Conservation (phyloP, 129 eudicot genomes). For the Glebionis coronaria region DNA sequence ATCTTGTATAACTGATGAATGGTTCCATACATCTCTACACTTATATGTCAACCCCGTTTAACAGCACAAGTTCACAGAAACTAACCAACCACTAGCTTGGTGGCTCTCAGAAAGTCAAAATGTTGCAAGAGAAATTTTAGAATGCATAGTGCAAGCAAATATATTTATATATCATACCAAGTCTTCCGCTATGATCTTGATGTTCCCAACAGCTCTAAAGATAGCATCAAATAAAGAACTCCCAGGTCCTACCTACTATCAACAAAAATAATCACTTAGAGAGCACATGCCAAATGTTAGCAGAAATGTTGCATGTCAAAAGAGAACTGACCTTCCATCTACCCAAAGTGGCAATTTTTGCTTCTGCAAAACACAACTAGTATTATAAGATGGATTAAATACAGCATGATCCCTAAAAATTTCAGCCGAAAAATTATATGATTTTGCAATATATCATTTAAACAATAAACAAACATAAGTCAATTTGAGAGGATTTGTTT, state of each 20-base stretch:
- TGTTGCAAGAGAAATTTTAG: conserved; percentile 7
- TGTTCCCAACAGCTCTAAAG: conserved; percentile 68
- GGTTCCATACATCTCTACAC: conserved; percentile 9
- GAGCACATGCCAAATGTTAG: conserved; percentile 11
- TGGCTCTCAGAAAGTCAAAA: conserved; percentile 3
- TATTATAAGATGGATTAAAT: conserved; percentile 11
- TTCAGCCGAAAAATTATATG: no score
- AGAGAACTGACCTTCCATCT: conserved; percentile 82
- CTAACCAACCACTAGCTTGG: conserved; percentile 3
- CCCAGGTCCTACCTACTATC: conserved; percentile 94
- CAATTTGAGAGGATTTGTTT: neutral
- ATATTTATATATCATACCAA: conserved; percentile 55
- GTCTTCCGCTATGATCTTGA: conserved; percentile 95
- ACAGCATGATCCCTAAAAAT: neutral
- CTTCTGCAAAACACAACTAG: conserved; percentile 56
- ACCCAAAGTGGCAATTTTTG: conserved; percentile 80
- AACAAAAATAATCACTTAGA: conserved; percentile 33
- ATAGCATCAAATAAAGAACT: conserved; percentile 73
- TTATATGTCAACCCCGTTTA: conserved; percentile 1
- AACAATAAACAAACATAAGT: conserved; percentile 1
- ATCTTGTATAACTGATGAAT: conserved; percentile 2
- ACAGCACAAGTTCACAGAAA: neutral
- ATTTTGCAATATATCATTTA: neutral
- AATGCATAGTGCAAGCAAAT: conserved; percentile 9
- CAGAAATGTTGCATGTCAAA: conserved; percentile 16